Percentiles rank a stretch among this genome's conserved stretches.
Conservation (phyloP, 1,284 basidiomycete genomes). For the Marasmius tenuissimus region DNA sequence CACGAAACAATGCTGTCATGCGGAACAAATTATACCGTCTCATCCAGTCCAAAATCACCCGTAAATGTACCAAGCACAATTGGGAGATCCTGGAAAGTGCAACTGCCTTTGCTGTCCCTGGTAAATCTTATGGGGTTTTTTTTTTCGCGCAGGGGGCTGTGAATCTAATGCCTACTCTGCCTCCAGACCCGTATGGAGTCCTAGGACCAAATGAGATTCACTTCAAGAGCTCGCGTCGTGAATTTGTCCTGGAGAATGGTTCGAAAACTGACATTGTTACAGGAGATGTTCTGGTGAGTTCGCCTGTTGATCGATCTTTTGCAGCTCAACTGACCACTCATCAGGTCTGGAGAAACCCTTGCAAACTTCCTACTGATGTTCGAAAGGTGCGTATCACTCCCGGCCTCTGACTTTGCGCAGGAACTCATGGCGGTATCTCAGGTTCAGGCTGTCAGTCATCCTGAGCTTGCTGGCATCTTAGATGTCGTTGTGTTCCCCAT, state of each 20-base stretch:
- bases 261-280: conserved; percentile 30
- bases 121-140: conserved; percentile 21
- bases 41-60: conserved; percentile 27
- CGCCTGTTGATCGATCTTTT: not conserved
- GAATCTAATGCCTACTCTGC: not conserved
- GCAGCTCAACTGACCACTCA: not conserved
- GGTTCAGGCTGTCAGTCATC: conserved; percentile 38
- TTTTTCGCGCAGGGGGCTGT: not conserved
- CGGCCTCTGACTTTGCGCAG: not conserved
- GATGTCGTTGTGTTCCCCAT: conserved; percentile 45
- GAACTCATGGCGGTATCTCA: conserved; percentile 12
- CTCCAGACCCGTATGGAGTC: conserved; percentile 35
- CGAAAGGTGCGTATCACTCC: conserved; percentile 33
- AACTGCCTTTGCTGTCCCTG: conserved; percentile 41
- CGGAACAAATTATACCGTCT: conserved; percentile 34
- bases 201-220: conserved; percentile 38
- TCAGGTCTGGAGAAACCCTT: conserved; percentile 43
- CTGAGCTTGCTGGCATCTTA: conserved; percentile 29
- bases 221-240: conserved; percentile 30
- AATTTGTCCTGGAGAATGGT: conserved; percentile 26
- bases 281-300: conserved; percentile 39
- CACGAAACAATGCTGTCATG: conserved; percentile 30
- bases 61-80: conserved; percentile 22
- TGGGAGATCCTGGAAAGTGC: conserved; percentile 35
- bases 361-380: conserved; percentile 45